A percentile compares a stretch with the other conserved stretches of the same genome.
Conservation (phyloP, 164 flowering plant species). For the Aristolochia fimbriata region DNA sequence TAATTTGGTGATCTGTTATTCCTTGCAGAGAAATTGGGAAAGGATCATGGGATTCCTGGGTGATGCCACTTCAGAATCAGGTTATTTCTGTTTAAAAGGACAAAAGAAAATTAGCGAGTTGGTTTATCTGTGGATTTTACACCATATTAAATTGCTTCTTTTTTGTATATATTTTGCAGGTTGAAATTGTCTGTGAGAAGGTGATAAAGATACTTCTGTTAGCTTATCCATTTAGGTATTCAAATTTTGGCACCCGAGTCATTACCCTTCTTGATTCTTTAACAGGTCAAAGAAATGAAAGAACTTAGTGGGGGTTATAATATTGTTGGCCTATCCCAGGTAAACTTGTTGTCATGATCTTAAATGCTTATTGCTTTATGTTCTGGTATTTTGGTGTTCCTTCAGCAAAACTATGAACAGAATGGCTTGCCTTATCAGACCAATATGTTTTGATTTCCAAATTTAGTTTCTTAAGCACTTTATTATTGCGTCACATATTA, state of each 20-base stretch:
- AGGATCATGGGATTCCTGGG: constrained; percentile 97
- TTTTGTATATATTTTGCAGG: constrained; percentile 39
- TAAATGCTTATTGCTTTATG: no score
- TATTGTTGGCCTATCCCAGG: constrained; percentile 98
- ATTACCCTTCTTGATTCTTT: constrained; percentile 7
- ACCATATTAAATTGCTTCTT: background rate
- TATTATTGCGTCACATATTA: no score
- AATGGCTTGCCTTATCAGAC: no score
- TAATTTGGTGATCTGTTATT: background rate
- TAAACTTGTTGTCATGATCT: constrained; percentile 10
- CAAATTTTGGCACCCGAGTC: background rate
- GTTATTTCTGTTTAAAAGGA: constrained; percentile 16
- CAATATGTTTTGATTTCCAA: no score
- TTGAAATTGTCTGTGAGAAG: constrained; percentile 64
- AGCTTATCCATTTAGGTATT: constrained; percentile 1
- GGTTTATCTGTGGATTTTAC: background rate
- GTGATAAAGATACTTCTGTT: constrained; percentile 23
- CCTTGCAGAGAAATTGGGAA: constrained; percentile 74
- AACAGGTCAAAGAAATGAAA: constrained; percentile 78
- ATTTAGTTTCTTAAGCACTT: no score
- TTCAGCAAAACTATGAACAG: background rate
- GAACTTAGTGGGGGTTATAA: constrained; percentile 77
- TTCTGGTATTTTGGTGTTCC: background rate
- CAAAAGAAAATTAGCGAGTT: no score
- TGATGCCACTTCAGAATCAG: constrained; percentile 69